A percentile compares a stretch with the other conserved stretches of the same genome.
These are phyloP conservation scores for Macrophomina phaseolina DNA, from an alignment of 2,329 filamentous ascomycete genomes.

Conservation along the genomic window DNA sequence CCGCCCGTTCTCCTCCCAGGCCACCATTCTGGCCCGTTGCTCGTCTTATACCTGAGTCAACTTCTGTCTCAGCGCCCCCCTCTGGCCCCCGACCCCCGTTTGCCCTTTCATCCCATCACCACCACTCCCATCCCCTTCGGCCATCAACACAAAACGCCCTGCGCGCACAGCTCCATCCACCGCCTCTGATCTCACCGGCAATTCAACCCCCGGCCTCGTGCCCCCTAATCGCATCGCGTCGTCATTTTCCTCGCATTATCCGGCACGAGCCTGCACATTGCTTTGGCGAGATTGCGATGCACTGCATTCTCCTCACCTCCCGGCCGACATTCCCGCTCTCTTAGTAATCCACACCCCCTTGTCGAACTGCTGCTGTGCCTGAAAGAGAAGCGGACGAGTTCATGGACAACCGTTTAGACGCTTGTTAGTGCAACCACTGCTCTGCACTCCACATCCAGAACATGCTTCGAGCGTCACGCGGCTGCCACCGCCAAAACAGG, in stretches of 20 bases:
- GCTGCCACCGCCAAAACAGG: neutral
- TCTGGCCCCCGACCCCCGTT: neutral
- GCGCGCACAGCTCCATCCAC: neutral
- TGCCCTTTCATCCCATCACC: conserved; percentile 12
- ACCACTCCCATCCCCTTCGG: neutral
- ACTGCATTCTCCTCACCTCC: neutral
- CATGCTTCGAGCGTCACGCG: neutral
- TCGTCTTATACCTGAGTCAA: conserved; percentile 2
- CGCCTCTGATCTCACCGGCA: neutral
- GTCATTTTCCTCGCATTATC: neutral
- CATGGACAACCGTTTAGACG: neutral
- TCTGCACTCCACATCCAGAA: neutral
- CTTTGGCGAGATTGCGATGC: conserved; percentile 21
- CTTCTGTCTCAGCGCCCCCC: neutral
- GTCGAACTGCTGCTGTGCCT: neutral
- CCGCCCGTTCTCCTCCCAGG: neutral
- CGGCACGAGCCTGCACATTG: neutral
- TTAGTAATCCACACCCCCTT: neutral
- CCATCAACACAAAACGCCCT: conserved; percentile 12
- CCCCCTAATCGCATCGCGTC: neutral
- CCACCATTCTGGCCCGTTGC: neutral
- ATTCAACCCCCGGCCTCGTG: no score
- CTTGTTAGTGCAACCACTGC: neutral
- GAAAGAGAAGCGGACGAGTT: neutral
- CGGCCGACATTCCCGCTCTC: neutral